phyloP scores from a whole-genome alignment of 129 eudicot genomes.

The Silybum marianum region DNA sequence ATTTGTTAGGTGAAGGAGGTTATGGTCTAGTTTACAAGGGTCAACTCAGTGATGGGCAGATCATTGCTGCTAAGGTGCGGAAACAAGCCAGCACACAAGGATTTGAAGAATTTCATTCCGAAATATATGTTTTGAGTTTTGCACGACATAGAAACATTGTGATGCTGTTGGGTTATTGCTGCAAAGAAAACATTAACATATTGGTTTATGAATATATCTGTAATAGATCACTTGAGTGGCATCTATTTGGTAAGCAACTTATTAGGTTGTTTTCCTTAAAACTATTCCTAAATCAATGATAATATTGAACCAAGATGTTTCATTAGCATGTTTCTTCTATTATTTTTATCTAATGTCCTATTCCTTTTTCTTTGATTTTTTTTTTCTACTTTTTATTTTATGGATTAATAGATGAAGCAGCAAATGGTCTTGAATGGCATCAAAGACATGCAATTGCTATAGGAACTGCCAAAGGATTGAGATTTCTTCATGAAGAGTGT shows the following conservation, averaged over 20 bases:
- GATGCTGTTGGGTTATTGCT: constrained; percentile 80
- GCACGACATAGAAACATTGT: constrained; percentile 83
- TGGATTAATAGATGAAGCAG: constrained; percentile 42
- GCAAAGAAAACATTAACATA: constrained; percentile 76
- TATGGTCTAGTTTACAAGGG: constrained; percentile 86
- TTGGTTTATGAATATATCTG: constrained; percentile 82
- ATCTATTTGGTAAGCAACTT: constrained; percentile 60
- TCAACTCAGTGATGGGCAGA: constrained; percentile 68
- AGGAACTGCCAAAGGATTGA: constrained; percentile 88
- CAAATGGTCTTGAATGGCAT: constrained; percentile 66
- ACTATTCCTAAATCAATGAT: neutral
- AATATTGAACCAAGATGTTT: neutral
- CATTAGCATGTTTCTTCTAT: neutral
- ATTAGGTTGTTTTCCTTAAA: neutral
- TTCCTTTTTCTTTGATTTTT: neutral
- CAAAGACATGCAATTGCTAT: constrained; percentile 71
- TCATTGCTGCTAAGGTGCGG: constrained; percentile 75
- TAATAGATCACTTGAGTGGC: constrained; percentile 88
- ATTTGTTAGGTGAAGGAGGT: constrained; percentile 86
- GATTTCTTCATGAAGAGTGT: constrained; percentile 87
- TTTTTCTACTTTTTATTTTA: neutral
- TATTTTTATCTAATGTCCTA: neutral
- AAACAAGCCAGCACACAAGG: constrained; percentile 81
- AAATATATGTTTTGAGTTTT: constrained; percentile 69
- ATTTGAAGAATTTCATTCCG: constrained; percentile 72